Percentiles rank a stretch among this genome's conserved stretches.
These are phyloP conservation scores for Alternaria metachromatica DNA, from an alignment of 2,329 filamentous ascomycete genomes.

Conservation along the genomic window DNA sequence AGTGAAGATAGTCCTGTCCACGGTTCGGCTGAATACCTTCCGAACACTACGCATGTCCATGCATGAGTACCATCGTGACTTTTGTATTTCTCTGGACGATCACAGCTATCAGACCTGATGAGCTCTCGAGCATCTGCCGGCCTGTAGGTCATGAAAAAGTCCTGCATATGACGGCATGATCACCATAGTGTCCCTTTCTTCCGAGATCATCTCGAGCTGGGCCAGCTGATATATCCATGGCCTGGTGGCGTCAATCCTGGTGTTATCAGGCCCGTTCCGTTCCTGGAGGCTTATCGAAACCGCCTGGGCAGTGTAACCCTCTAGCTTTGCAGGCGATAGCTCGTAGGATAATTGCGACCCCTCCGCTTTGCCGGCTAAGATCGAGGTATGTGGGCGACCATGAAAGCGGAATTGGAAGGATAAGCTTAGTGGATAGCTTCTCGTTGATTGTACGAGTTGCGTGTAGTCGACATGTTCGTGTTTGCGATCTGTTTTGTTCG, in stretches of 20 bases:
- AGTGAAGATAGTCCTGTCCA: not conserved
- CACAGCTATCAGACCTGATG: not conserved
- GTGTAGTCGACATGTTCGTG: not conserved
- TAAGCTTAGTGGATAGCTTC: no score
- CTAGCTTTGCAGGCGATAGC: not conserved
- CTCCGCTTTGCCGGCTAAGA: not conserved
- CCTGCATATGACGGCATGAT: not conserved
- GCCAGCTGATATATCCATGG: not conserved
- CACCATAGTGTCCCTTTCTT: not conserved
- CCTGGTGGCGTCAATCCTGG: not conserved
- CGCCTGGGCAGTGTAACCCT: not conserved
- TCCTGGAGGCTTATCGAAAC: not conserved
- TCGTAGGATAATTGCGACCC: not conserved
- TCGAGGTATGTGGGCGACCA: not conserved
- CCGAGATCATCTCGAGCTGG: not conserved
- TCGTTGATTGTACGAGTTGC: no score
- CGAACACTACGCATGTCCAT: not conserved
- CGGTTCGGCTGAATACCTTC: not conserved
- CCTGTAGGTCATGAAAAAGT: not conserved
- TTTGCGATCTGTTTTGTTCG: not conserved
- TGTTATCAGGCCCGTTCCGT: not conserved
- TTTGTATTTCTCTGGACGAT: no score
- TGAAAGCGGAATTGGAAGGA: no score
- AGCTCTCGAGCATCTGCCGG: not conserved
- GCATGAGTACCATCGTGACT: no score